These are phyloP conservation scores for Paecilomyces formosus DNA, from an alignment of 2,329 filamentous ascomycete genomes.

Conservation along the genomic window DNA sequence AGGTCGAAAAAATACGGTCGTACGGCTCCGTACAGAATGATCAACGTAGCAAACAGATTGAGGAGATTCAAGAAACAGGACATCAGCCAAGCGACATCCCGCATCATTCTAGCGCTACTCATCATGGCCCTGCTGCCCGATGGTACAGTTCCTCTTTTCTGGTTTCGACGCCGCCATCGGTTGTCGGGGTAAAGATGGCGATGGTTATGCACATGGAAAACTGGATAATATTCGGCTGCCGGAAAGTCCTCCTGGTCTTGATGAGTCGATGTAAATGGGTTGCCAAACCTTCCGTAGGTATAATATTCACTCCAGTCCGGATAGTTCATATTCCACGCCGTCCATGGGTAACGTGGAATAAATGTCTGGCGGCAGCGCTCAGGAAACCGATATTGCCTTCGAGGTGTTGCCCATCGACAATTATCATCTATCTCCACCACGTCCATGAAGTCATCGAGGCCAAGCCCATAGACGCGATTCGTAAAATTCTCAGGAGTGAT, in stretches of 20 bases:
- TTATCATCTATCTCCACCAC: background rate
- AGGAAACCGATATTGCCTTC: background rate
- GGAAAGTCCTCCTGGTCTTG: background rate
- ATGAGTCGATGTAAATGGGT: background rate
- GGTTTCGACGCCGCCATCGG: background rate
- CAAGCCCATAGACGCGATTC: background rate
- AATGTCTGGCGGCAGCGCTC: background rate
- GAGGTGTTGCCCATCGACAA: background rate
- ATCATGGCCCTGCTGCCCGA: background rate
- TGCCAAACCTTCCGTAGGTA: background rate
- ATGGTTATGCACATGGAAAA: background rate
- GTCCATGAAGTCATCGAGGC: background rate
- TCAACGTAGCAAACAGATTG: background rate
- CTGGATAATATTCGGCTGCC: background rate
- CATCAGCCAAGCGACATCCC: background rate
- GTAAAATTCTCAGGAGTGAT: background rate
- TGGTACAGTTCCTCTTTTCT: background rate
- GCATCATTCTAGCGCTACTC: background rate
- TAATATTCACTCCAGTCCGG: background rate
- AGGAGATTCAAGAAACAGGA: background rate
- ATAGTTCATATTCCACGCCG: background rate
- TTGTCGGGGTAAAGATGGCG: background rate
- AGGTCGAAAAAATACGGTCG: background rate
- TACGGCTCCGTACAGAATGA: background rate
- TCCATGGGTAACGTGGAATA: background rate